Evolutionary conservation across 2,329 filamentous ascomycete genomes (phyloP).

Genomic region (Ustulina deusta): DNA sequence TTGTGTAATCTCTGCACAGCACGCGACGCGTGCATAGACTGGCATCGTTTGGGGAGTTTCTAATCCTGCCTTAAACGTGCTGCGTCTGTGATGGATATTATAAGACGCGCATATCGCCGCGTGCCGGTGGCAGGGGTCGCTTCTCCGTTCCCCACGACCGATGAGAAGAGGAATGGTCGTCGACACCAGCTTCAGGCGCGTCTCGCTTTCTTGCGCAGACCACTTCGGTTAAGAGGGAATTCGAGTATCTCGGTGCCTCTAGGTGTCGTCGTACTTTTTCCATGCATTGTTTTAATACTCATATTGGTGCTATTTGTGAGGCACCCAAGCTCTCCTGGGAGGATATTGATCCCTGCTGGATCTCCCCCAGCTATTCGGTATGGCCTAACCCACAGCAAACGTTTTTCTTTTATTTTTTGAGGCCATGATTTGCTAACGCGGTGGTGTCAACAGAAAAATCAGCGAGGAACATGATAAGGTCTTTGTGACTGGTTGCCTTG

Average conservation of each 20-base stretch:
- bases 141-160: constrained; percentile 61
- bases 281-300: constrained; percentile 88
- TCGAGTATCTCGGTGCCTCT: constrained; percentile 93
- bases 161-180: constrained; percentile 61
- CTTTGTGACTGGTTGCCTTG: constrained; percentile 89
- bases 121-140: constrained; percentile 56
- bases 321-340: constrained; percentile 84
- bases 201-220: constrained; percentile 85
- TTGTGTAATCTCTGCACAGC: constrained; percentile 29
- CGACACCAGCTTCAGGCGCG: constrained; percentile 58
- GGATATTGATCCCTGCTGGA: constrained; percentile 88
- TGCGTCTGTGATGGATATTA: constrained; percentile 64
- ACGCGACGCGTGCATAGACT: constrained; percentile 20
- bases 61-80: constrained; percentile 30
- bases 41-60: constrained; percentile 16
- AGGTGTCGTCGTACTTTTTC: constrained; percentile 92
- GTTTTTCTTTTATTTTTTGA: too few species aligned
- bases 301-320: constrained; percentile 90
- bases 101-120: constrained; percentile 66
- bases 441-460: constrained; percentile 77
- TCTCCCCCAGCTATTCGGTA: constrained; percentile 91
- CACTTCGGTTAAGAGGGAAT: constrained; percentile 89
- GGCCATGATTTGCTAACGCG: constrained; percentile 26
- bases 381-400: constrained; percentile 48
- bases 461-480: constrained; percentile 98